Conservation (phyloP, 306 rosid species). For the Ammopiptanthus mongolicus region DNA sequence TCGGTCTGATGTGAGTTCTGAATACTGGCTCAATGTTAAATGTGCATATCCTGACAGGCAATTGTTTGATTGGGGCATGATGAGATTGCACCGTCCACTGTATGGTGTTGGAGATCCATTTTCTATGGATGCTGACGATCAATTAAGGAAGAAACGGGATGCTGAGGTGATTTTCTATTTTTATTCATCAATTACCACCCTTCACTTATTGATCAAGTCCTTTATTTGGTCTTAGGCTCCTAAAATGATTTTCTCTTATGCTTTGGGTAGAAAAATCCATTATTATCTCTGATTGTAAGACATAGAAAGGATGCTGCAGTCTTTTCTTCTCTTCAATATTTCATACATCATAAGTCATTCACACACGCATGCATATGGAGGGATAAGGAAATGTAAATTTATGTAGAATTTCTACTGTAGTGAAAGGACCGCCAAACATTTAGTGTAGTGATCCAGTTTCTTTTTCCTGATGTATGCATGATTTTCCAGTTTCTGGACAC, state of each 20-base stretch:
- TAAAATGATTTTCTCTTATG: neutral
- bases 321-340: conserved; percentile 8
- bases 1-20: conserved; percentile 82
- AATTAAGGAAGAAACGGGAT: conserved; percentile 81
- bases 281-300: conserved; percentile 17
- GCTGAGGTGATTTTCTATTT: conserved; percentile 61
- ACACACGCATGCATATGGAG: neutral
- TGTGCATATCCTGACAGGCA: conserved; percentile 86
- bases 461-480: neutral
- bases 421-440: neutral
- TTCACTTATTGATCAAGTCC: neutral
- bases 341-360: neutral
- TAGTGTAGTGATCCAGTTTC: neutral
- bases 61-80: conserved; percentile 95
- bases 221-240: conserved; percentile 7
- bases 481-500: conserved; percentile 15
- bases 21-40: conserved; percentile 68
- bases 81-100: conserved; percentile 75
- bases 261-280: neutral
- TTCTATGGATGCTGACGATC: conserved; percentile 90
- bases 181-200: neutral
- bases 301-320: neutral
- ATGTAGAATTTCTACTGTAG: neutral
- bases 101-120: conserved; percentile 99
- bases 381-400: neutral